phyloP scores from a whole-genome alignment of 164 flowering plant genomes.

The Vitis labrusca region DNA sequence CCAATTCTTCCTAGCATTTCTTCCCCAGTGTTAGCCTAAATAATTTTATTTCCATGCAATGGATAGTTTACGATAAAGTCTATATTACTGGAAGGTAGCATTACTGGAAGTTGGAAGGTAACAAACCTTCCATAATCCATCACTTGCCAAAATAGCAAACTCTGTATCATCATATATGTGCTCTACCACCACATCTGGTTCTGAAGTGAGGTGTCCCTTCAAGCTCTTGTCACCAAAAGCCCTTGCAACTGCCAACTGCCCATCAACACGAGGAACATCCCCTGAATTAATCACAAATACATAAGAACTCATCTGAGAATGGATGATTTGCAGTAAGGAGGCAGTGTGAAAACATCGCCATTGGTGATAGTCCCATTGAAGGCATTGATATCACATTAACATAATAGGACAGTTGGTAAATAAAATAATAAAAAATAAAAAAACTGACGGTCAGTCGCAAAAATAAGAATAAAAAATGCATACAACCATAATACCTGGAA shows the following conservation, averaged over 20 bases:
- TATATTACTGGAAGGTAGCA: not conserved
- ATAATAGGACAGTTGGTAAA: too few species aligned
- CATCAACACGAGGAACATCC: conserved; percentile 94
- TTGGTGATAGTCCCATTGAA: too few species aligned
- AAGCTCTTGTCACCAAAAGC: conserved; percentile 96
- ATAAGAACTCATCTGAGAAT: not conserved
- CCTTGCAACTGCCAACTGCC: conserved; percentile 87
- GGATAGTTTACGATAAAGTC: too few species aligned
- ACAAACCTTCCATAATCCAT: conserved; percentile 95
- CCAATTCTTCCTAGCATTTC: too few species aligned
- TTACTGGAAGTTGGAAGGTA: not conserved
- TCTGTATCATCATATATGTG: conserved; percentile 63
- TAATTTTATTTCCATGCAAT: too few species aligned
- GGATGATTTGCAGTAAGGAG: not conserved
- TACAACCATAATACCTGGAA: too few species aligned
- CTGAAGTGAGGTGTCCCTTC: conserved; percentile 85
- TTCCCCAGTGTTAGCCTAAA: too few species aligned
- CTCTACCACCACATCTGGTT: conserved; percentile 65
- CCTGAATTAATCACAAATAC: conserved; percentile 37
- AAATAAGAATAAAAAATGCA: too few species aligned
- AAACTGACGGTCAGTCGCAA: too few species aligned
- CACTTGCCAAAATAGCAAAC: conserved; percentile 84
- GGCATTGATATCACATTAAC: too few species aligned
- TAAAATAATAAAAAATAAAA: too few species aligned
- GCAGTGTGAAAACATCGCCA: too few species aligned